Evolutionary conservation across 495 filamentous ascomycete species (phyloP).

Genomic region (Venustampulla echinocandica): DNA sequence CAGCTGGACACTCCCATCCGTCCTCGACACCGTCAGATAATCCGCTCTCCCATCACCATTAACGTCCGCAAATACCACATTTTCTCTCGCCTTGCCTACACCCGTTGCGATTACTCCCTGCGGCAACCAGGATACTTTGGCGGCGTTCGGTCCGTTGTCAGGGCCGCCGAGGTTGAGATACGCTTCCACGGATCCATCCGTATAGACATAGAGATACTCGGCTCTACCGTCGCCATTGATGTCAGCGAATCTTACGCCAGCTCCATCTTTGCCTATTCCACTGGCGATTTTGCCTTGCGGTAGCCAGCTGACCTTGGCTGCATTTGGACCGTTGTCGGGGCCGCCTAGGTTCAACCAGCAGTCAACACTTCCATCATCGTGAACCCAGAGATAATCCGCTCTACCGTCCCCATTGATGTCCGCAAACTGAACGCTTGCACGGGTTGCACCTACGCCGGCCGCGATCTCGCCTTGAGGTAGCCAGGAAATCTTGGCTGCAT

Average conservation of each 20-base stretch:
- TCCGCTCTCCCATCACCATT: slow-evolving; percentile 24
- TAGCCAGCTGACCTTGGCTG: slow-evolving; percentile 3
- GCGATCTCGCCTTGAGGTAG: slow-evolving; percentile 4
- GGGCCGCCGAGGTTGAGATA: neutral
- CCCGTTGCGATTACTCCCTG: slow-evolving; percentile 6
- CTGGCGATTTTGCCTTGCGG: neutral
- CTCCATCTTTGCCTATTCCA: neutral
- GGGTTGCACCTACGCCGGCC: neutral
- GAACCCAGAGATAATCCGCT: slow-evolving; percentile 4
- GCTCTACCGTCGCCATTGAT: slow-evolving; percentile 8
- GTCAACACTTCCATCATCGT: slow-evolving; percentile 2
- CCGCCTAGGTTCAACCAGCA: slow-evolving; percentile 2
- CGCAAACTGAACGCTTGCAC: slow-evolving; percentile 6
- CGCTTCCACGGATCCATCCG: neutral
- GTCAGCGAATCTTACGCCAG: slow-evolving; percentile 7
- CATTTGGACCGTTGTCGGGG: slow-evolving; percentile 6
- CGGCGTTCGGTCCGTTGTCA: slow-evolving; percentile 1
- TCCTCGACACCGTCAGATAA: neutral
- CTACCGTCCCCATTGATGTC: neutral
- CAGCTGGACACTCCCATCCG: neutral
- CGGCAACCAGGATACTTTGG: neutral
- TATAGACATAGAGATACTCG: slow-evolving; percentile 5
- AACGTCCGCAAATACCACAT: slow-evolving; percentile 21
- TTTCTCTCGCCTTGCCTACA: neutral
- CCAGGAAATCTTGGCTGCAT: neutral